Conservation (phyloP, 169 alveolate species). For the Toxoplasma gondii region DNA sequence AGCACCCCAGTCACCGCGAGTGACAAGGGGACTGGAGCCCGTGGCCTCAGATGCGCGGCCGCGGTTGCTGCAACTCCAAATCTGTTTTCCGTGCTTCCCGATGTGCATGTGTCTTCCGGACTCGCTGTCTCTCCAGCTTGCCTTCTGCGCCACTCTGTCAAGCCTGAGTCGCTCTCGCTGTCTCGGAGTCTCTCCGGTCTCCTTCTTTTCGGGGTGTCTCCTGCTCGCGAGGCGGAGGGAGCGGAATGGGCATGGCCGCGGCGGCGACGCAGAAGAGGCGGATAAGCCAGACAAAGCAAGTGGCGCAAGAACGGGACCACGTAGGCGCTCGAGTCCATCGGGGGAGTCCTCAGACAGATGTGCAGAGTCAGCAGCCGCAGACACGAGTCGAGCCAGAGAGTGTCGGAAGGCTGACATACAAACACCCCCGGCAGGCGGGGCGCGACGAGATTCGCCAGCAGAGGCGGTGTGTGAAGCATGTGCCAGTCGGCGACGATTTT, state of each 20-base stretch:
- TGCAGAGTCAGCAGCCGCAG: conserved; percentile 75
- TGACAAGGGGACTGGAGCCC: conserved; percentile 41
- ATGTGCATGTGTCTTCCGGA: too few relatives aligned
- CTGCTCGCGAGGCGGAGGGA: neutral
- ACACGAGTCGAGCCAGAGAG: conserved; percentile 75
- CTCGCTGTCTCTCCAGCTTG: too few relatives aligned
- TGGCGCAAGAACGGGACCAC: conserved; percentile 76
- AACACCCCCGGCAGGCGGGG: conserved; percentile 68
- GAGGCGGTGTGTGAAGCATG: conserved; percentile 62
- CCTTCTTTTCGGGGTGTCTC: neutral
- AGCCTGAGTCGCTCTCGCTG: neutral
- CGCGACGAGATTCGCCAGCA: conserved; percentile 61
- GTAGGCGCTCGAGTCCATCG: conserved; percentile 69
- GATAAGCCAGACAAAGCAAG: conserved; percentile 72
- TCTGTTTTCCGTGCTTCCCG: too few relatives aligned
- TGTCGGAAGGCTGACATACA: conserved; percentile 68
- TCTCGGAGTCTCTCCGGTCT: neutral
- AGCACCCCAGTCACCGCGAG: conserved; percentile 54
- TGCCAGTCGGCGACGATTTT: conserved; percentile 71
- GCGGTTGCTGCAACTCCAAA: neutral
- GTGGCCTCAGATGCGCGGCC: neutral
- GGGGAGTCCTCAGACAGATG: conserved; percentile 74
- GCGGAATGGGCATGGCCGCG: neutral
- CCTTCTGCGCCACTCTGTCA: too few relatives aligned
- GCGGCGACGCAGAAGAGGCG: conserved; percentile 50